Percentiles rank a stretch among this genome's conserved stretches.
phyloP scores from a whole-genome alignment of 2,329 filamentous ascomycete genomes.

The Grosmannia clavigera region DNA sequence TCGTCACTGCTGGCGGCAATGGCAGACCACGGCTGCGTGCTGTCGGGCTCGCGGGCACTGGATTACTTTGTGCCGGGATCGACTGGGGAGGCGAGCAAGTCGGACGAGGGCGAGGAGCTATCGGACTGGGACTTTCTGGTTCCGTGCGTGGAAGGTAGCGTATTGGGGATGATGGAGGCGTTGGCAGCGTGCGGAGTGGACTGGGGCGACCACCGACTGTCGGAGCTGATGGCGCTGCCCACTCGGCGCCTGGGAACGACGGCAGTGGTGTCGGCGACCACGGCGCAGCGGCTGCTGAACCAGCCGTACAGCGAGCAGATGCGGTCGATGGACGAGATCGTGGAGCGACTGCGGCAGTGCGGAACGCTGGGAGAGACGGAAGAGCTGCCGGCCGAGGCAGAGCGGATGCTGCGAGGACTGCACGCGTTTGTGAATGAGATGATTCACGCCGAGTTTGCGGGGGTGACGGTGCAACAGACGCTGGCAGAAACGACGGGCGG shows the following conservation, averaged over 20 bases:
- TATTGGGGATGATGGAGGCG: conserved; percentile 10
- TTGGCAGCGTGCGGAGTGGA: conserved; percentile 5
- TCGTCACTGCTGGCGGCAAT: conserved; percentile 8
- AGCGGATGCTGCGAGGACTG: neutral
- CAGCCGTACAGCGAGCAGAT: neutral
- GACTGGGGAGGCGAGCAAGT: neutral
- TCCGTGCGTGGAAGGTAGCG: conserved; percentile 3
- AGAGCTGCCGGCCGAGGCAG: neutral
- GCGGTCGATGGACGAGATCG: neutral
- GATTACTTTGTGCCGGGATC: conserved; percentile 11
- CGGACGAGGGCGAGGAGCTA: neutral
- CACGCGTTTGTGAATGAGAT: neutral
- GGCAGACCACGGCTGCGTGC: conserved; percentile 8
- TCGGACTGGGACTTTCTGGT: conserved; percentile 12
- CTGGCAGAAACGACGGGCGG: neutral
- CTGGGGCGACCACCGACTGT: conserved; percentile 5
- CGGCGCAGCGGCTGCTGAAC: neutral
- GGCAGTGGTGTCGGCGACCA: neutral
- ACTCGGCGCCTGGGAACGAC: neutral
- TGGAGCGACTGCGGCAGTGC: neutral
- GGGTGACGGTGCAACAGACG: neutral
- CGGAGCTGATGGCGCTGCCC: neutral
- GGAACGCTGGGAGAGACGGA: neutral
- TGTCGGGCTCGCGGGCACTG: conserved; percentile 9
- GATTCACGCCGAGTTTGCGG: neutral